phyloP scores from a whole-genome alignment of 768 basidiomycete species.

The Naganishia friedmannii region DNA sequence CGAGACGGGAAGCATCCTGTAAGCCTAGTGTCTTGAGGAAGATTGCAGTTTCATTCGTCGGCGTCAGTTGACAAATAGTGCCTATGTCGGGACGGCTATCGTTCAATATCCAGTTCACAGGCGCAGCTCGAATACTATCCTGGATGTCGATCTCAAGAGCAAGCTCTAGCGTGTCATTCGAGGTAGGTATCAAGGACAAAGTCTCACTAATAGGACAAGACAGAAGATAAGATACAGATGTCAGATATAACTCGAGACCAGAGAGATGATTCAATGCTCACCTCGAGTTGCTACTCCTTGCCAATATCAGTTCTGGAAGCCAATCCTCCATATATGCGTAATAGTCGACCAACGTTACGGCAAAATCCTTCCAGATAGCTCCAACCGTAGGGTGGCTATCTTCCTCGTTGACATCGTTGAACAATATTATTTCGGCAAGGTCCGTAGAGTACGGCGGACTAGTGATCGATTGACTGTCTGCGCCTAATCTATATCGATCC shows the following conservation, averaged over 20 bases:
- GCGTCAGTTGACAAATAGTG: neutral
- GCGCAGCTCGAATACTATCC: neutral
- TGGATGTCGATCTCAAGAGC: neutral
- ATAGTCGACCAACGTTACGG: constrained; percentile 22
- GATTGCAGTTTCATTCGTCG: constrained; percentile 1
- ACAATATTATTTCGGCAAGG: neutral
- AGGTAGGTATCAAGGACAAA: neutral
- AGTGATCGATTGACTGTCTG: neutral
- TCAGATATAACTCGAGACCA: neutral
- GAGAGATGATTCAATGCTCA: neutral
- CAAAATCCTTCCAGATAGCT: constrained; percentile 22
- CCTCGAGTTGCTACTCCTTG: neutral
- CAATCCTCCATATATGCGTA: constrained; percentile 31
- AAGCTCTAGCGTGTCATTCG: neutral
- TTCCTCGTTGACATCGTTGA: neutral
- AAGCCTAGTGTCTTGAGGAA: constrained; percentile 4
- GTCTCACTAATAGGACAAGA: neutral
- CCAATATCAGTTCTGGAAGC: constrained; percentile 22
- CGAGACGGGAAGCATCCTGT: neutral
- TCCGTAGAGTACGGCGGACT: neutral
- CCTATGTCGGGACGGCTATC: neutral
- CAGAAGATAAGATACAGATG: neutral
- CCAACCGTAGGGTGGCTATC: neutral
- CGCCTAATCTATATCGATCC: neutral
- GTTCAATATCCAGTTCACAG: constrained; percentile 10